Evolutionary conservation across 2,329 filamentous ascomycete species (phyloP).

Genomic region (Plenodomus biglobosus): DNA sequence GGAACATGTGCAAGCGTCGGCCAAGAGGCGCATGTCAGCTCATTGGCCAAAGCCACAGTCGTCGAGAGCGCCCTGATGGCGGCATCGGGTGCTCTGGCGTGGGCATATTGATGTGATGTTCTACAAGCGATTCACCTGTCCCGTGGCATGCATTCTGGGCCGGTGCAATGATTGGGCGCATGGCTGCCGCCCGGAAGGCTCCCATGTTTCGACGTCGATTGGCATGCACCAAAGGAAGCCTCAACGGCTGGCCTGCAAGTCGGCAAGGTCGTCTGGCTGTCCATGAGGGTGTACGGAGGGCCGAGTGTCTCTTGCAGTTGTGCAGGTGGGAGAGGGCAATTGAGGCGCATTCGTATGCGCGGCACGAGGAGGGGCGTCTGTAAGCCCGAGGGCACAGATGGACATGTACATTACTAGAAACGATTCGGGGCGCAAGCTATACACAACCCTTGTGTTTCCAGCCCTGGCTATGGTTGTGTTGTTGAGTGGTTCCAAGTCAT

Average conservation of each 20-base stretch:
- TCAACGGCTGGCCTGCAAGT: conserved; percentile 14
- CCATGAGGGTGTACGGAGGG: conserved; percentile 14
- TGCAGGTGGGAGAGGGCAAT: conserved; percentile 9
- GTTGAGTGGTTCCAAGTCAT: conserved; percentile 28
- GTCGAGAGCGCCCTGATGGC: conserved; percentile 27
- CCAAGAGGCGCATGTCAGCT: conserved; percentile 30
- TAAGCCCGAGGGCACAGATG: background rate
- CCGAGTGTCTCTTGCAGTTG: conserved; percentile 13
- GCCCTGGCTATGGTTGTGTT: conserved; percentile 21
- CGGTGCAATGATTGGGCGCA: conserved; percentile 32
- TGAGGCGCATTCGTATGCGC: conserved; percentile 19
- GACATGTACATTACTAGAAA: conserved; percentile 7
- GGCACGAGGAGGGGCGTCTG: conserved; percentile 18
- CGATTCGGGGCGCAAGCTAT: conserved; percentile 19
- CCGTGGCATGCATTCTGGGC: conserved; percentile 30
- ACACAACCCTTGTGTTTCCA: conserved; percentile 19
- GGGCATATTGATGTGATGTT: conserved; percentile 14
- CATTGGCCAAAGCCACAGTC: conserved; percentile 24
- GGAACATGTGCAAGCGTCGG: conserved; percentile 23
- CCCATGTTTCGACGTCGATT: conserved; percentile 33
- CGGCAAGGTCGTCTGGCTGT: conserved; percentile 20
- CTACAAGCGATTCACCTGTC: conserved; percentile 25
- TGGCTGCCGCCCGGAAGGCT: conserved; percentile 34
- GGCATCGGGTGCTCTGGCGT: conserved; percentile 15
- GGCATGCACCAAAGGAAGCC: conserved; percentile 26